phyloP scores from a whole-genome alignment of 441 rosid genomes.

The Adansonia madagascariensis region DNA sequence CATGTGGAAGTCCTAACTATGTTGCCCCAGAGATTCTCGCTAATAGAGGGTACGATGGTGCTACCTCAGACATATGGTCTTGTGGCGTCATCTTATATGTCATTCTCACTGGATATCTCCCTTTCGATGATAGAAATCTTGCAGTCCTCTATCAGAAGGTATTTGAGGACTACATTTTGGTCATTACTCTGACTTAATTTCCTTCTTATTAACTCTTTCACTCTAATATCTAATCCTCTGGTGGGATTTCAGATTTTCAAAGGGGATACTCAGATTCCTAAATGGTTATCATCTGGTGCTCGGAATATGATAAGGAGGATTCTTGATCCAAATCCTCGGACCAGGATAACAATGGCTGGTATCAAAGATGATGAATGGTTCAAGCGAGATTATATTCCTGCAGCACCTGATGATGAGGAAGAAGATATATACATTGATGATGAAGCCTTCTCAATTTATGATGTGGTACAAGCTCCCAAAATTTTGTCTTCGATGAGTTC shows the following conservation, averaged over 20 bases:
- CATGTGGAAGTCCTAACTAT: conserved; percentile 94
- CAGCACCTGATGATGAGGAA: conserved; percentile 68
- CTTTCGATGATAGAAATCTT: conserved; percentile 89
- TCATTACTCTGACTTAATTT: not conserved
- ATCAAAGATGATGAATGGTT: conserved; percentile 88
- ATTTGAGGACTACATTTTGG: not conserved
- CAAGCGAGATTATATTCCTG: conserved; percentile 61
- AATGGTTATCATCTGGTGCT: conserved; percentile 82
- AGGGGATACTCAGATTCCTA: conserved; percentile 82
- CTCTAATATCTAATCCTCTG: conserved; percentile 1
- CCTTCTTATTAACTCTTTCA: not conserved
- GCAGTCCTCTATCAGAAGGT: conserved; percentile 94
- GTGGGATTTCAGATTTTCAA: conserved; percentile 69
- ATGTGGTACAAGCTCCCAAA: conserved; percentile 46
- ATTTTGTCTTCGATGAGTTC: not conserved
- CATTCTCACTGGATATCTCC: conserved; percentile 78
- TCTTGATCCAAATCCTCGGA: conserved; percentile 81
- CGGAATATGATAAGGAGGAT: conserved; percentile 69
- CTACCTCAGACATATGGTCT: conserved; percentile 91
- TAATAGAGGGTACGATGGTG: conserved; percentile 86
- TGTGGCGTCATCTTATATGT: conserved; percentile 92
- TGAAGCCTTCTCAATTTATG: conserved; percentile 55
- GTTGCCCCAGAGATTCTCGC: conserved; percentile 89
- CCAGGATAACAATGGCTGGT: conserved; percentile 63
- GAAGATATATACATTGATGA: conserved; percentile 51